These are phyloP conservation scores for Sclerotinia subarctica DNA, from an alignment of 2,329 filamentous ascomycete species.

Conservation along the genomic window DNA sequence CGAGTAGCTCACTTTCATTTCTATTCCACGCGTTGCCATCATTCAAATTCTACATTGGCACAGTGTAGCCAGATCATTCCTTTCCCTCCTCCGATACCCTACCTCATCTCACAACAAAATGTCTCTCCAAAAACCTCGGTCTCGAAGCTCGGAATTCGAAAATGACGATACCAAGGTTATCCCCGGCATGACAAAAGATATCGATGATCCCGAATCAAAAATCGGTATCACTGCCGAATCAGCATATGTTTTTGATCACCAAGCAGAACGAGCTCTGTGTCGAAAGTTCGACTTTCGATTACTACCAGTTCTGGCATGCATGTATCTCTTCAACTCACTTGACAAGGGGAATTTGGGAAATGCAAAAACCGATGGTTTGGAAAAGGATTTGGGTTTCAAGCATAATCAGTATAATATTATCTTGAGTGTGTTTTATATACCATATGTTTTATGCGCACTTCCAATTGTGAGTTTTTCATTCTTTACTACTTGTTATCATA, in stretches of 20 bases:
- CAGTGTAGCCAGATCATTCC: background rate
- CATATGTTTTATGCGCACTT: slow-evolving; percentile 68
- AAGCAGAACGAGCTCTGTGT: slow-evolving; percentile 29
- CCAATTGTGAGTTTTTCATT: slow-evolving; percentile 45
- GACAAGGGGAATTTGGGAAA: slow-evolving; percentile 55
- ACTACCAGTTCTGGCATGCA: slow-evolving; percentile 43
- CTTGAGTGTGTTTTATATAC: slow-evolving; percentile 70
- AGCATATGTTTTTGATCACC: slow-evolving; percentile 11
- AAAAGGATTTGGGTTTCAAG: slow-evolving; percentile 55
- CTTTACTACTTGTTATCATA: background rate
- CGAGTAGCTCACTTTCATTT: background rate
- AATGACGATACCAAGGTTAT: background rate
- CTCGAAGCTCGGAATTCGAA: background rate
- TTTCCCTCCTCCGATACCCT: background rate
- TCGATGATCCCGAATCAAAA: slow-evolving; percentile 14
- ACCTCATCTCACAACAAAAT: background rate
- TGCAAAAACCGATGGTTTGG: slow-evolving; percentile 47
- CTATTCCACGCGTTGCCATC: too few species aligned
- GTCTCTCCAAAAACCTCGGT: background rate
- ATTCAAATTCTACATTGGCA: background rate
- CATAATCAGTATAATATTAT: slow-evolving; percentile 66
- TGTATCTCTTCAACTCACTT: slow-evolving; percentile 47
- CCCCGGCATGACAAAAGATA: background rate
- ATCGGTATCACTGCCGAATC: background rate
- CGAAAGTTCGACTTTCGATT: slow-evolving; percentile 45